A percentile compares a stretch with the other conserved stretches of the same genome.
These are phyloP conservation scores for Coemansia sp. DNA, from an alignment of 192 early-diverging fungal species.

Conservation along the genomic window DNA sequence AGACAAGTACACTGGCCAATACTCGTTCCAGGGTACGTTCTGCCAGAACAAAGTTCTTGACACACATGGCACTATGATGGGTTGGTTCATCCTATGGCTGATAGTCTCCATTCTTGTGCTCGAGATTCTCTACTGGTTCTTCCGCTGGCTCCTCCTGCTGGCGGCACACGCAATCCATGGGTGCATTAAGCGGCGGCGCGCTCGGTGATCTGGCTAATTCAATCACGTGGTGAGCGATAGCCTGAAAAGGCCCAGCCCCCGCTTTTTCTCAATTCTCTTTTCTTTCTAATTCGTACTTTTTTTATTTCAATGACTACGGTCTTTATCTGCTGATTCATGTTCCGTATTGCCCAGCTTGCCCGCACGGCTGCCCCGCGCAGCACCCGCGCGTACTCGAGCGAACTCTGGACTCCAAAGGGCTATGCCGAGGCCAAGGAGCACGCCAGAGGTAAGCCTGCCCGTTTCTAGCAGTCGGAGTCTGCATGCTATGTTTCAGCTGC, in stretches of 20 bases:
- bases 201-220: not conserved
- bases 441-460: slow-evolving; percentile 11
- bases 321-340: slow-evolving; percentile 18
- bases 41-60: slow-evolving; percentile 58
- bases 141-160: slow-evolving; percentile 35
- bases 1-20: slow-evolving; percentile 60
- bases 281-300: slow-evolving; percentile 1
- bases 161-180: slow-evolving; percentile 3
- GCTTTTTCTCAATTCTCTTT: slow-evolving; percentile 1
- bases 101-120: slow-evolving; percentile 27
- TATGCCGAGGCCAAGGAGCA: slow-evolving; percentile 48
- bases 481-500: no score
- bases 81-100: slow-evolving; percentile 46
- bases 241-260: not conserved
- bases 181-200: not conserved
- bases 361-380: slow-evolving; percentile 38
- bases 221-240: not conserved
- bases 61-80: slow-evolving; percentile 45
- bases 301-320: not conserved
- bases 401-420: slow-evolving; percentile 23
- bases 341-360: slow-evolving; percentile 37
- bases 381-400: slow-evolving; percentile 41
- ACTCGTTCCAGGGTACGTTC: slow-evolving; percentile 65
- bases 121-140: slow-evolving; percentile 37
- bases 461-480: no score